Conservation (phyloP, 768 basidiomycete species). For the Fomitopsis serialis region DNA sequence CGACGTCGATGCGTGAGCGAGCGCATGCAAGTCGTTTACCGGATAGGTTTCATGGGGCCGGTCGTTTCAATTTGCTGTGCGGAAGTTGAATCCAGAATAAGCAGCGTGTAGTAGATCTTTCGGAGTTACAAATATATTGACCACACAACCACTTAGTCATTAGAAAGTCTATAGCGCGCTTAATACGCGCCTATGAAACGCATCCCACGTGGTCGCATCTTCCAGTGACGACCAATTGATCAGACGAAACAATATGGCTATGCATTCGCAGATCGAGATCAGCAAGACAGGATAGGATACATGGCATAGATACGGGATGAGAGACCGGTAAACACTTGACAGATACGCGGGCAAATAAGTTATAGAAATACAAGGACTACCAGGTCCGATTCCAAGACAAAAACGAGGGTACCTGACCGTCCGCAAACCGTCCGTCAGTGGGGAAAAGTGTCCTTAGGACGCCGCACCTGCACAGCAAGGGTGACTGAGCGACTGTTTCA, state of each 20-base stretch:
- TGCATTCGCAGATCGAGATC: too few relatives aligned
- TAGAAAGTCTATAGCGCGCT: not conserved
- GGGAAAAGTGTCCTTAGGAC: not conserved
- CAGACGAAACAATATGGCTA: too few relatives aligned
- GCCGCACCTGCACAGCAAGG: not conserved
- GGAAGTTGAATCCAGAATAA: not conserved
- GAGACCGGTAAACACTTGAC: too few relatives aligned
- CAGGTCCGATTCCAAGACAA: not conserved
- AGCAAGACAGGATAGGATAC: too few relatives aligned
- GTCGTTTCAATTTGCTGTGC: not conserved
- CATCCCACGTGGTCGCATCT: too few relatives aligned
- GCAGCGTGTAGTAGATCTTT: not conserved
- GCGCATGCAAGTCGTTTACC: not conserved
- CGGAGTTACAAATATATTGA: not conserved
- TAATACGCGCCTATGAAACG: too few relatives aligned
- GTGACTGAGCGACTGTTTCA: too few relatives aligned
- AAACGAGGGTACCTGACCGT: not conserved
- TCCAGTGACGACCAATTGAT: too few relatives aligned
- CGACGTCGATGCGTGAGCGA: conserved; percentile 4
- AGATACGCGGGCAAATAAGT: not conserved
- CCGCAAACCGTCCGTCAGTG: not conserved
- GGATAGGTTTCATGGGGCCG: not conserved
- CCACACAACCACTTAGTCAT: not conserved
- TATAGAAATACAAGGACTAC: not conserved
- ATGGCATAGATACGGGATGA: too few relatives aligned